Percentiles rank a stretch among this genome's conserved stretches.
These are phyloP conservation scores for Kluyveromyces marxianus DNA, from an alignment of 1,139 yeast species.

Conservation along the genomic window DNA sequence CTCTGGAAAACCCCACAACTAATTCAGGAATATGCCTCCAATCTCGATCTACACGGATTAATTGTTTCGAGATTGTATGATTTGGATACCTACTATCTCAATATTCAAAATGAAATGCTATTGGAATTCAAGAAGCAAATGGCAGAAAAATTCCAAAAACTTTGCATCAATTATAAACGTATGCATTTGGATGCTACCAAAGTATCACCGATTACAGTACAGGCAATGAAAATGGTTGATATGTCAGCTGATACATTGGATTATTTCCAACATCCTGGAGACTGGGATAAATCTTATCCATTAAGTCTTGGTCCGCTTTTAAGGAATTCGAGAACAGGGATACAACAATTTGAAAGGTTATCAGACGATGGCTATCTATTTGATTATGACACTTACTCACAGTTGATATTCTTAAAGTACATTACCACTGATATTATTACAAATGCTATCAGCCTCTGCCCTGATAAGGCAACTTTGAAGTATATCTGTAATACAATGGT, in stretches of 20 bases:
- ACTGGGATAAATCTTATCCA: conserved; percentile 30
- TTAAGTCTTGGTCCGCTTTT: conserved; percentile 23
- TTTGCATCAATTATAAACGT: conserved; percentile 20
- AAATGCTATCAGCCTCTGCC: conserved; percentile 15
- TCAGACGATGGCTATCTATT: conserved; percentile 23
- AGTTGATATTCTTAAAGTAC: conserved; percentile 16
- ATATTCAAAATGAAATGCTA: conserved; percentile 34
- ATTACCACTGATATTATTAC: conserved; percentile 17
- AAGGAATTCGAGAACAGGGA: conserved; percentile 21
- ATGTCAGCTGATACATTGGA: conserved; percentile 18
- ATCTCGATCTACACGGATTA: conserved; percentile 33
- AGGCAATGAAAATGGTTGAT: conserved; percentile 24
- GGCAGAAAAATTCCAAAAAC: conserved; percentile 18
- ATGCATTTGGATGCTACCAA: conserved; percentile 21
- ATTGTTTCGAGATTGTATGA: conserved; percentile 46
- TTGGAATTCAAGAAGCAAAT: conserved; percentile 26
- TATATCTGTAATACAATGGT: conserved; percentile 19
- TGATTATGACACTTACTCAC: conserved; percentile 28
- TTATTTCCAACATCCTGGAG: conserved; percentile 27
- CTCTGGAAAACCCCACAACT: conserved; percentile 26
- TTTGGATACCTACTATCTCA: conserved; percentile 42
- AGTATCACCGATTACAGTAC: conserved; percentile 22
- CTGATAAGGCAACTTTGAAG: conserved; percentile 17
- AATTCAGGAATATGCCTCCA: conserved; percentile 19
- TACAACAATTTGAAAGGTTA: conserved; percentile 23